These are phyloP conservation scores for Colletotrichum caudatum DNA, from an alignment of 2,329 filamentous ascomycete genomes.

Conservation along the genomic window DNA sequence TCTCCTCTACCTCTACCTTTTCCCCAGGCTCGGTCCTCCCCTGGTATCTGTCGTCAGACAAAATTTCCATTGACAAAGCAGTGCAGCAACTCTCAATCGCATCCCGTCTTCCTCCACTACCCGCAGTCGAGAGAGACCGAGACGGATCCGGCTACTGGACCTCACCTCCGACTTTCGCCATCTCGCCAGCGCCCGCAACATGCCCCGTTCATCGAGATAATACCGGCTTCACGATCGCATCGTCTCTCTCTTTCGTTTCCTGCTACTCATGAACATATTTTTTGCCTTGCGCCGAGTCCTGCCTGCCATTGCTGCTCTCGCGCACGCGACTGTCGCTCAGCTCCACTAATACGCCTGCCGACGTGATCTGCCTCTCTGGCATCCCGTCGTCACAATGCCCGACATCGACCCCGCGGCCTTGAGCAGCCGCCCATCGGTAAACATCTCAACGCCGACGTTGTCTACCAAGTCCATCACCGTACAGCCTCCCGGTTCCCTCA, in stretches of 20 bases:
- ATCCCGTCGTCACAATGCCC: conserved; percentile 62
- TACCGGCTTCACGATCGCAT: conserved; percentile 57
- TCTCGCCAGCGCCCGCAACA: conserved; percentile 56
- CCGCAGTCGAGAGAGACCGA: conserved; percentile 21
- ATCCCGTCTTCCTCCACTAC: conserved; percentile 37
- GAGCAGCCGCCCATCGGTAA: conserved; percentile 72
- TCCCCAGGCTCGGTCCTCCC: conserved; percentile 41
- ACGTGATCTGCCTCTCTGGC: conserved; percentile 39
- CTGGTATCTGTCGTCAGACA: conserved; percentile 43
- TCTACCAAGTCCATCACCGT: conserved; percentile 69
- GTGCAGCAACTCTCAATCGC: conserved; percentile 36
- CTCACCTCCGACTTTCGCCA: conserved; percentile 49
- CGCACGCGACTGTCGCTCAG: conserved; percentile 58
- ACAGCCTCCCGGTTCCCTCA: conserved; percentile 61
- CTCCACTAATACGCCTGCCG: conserved; percentile 40
- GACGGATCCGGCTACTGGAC: conserved; percentile 43
- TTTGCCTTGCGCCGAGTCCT: conserved; percentile 59
- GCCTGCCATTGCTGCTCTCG: conserved; percentile 48
- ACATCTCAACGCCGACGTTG: conserved; percentile 69
- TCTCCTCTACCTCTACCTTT: conserved; percentile 48
- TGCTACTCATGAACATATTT: conserved; percentile 58
- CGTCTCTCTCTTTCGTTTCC: conserved; percentile 50
- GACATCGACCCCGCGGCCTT: conserved; percentile 78
- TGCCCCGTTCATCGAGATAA: conserved; percentile 60
- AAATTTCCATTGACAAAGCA: conserved; percentile 50